These are phyloP conservation scores for Centaurea solstitialis DNA, from an alignment of 129 eudicot species.

Conservation along the genomic window DNA sequence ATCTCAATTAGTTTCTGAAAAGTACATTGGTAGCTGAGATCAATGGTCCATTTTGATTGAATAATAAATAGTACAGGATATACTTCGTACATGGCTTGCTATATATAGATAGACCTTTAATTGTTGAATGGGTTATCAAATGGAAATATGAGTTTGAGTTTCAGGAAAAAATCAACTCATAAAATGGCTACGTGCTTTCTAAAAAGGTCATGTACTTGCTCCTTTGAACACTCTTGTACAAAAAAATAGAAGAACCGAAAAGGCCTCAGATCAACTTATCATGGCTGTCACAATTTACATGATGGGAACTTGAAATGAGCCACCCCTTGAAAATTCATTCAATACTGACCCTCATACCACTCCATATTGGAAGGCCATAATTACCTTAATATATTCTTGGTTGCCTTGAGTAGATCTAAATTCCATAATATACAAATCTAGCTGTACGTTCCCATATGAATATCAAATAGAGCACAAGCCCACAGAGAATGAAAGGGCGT, in stretches of 20 bases:
- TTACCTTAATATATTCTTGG: neutral
- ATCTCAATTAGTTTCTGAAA: neutral
- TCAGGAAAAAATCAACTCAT: neutral
- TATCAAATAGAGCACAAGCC: neutral
- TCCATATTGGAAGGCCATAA: neutral
- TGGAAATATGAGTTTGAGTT: neutral
- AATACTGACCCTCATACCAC: neutral
- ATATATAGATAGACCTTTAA: neutral
- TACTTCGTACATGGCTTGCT: slow-evolving; percentile 11
- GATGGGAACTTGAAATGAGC: neutral
- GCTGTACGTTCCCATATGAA: neutral
- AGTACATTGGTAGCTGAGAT: neutral
- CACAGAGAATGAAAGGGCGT: neutral
- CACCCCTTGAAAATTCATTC: neutral
- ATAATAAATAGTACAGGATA: neutral
- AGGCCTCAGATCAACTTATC: neutral
- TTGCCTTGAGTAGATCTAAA: neutral
- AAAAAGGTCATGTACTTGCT: neutral
- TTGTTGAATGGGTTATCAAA: neutral
- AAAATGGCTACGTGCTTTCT: neutral
- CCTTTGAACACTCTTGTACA: neutral
- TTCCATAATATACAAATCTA: too few relatives aligned
- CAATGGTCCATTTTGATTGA: neutral
- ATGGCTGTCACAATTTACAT: neutral
- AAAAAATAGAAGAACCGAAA: neutral